Percentiles rank a stretch among this genome's conserved stretches.
Conservation (phyloP, 495 filamentous ascomycete species). For the Trypethelium eluteriae region DNA sequence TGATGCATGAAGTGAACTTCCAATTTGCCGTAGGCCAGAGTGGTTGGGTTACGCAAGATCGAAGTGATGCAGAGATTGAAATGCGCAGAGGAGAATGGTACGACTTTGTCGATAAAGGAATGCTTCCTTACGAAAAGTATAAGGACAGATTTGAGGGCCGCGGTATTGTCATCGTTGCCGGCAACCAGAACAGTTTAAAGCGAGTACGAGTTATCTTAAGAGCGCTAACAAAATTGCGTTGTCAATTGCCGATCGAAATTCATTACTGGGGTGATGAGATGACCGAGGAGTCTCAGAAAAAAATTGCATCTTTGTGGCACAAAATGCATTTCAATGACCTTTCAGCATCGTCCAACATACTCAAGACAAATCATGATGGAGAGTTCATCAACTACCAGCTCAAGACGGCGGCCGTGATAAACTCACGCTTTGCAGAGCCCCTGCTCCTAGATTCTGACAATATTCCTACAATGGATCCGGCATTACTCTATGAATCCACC, state of each 20-base stretch:
- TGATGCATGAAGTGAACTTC: conserved; percentile 23
- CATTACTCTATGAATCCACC: conserved; percentile 25
- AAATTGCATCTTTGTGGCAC: conserved; percentile 20
- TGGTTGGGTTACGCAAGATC: conserved; percentile 22
- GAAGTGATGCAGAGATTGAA: conserved; percentile 22
- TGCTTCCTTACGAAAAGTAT: conserved; percentile 21
- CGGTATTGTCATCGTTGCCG: conserved; percentile 30
- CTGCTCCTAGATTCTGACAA: conserved; percentile 11
- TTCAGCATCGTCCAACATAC: conserved; percentile 24
- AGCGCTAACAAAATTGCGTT: conserved; percentile 20
- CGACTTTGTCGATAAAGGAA: conserved; percentile 19
- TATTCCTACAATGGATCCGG: conserved; percentile 28
- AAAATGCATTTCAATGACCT: conserved; percentile 30
- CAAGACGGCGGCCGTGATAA: conserved; percentile 13
- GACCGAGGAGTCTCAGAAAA: conserved; percentile 8
- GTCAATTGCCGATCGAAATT: conserved; percentile 27
- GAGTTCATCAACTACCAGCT: conserved; percentile 29
- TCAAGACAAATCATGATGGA: conserved; percentile 23
- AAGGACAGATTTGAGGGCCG: conserved; percentile 26
- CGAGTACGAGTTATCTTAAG: conserved; percentile 27
- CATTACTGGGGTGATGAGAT: conserved; percentile 32
- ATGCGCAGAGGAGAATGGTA: conserved; percentile 24
- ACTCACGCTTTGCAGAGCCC: conserved; percentile 13
- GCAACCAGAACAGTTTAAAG: conserved; percentile 25
- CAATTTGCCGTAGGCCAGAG: conserved; percentile 17